Conservation (phyloP, 192 early-diverging fungal genomes). For the Rhizophlyctis rosea region DNA sequence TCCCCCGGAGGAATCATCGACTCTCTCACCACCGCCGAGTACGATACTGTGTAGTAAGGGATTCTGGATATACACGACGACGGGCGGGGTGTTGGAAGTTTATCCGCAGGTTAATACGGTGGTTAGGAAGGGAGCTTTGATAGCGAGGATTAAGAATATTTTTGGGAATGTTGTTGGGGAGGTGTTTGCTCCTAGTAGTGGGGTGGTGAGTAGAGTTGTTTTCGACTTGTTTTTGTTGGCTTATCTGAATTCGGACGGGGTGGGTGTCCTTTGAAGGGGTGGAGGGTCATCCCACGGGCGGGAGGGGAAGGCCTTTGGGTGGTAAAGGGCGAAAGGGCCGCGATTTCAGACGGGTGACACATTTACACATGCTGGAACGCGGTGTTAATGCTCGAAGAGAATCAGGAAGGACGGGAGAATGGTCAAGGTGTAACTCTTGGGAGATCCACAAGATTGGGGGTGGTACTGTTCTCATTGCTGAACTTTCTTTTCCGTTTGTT, state of each 20-base stretch:
- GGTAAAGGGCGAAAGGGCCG: no score
- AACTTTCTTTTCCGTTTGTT: background rate
- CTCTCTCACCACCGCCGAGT: conserved; percentile 27
- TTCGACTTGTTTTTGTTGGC: background rate
- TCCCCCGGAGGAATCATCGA: conserved; percentile 9
- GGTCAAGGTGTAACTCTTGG: no score
- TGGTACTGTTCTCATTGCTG: no score
- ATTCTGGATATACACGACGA: conserved; percentile 82
- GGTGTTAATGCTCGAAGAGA: background rate
- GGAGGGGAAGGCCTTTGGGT: no score
- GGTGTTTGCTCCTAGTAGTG: conserved; percentile 75
- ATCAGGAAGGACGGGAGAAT: no score
- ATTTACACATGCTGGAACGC: background rate
- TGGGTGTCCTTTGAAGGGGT: no score
- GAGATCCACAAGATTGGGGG: no score
- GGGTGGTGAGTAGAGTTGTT: conserved; percentile 55
- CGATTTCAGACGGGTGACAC: no score
- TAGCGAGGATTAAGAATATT: conserved; percentile 83
- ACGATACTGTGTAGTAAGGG: conserved; percentile 52
- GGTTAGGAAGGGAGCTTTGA: conserved; percentile 76
- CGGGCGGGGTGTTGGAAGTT: conserved; percentile 84
- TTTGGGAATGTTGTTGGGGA: conserved; percentile 85
- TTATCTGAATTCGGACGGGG: no score
- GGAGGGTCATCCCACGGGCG: no score
- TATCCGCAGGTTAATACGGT: conserved; percentile 78